Percentiles rank a stretch among this genome's conserved stretches.
These are phyloP conservation scores for Jaltomata sinuosa DNA, from an alignment of 257 asterid genomes.

Conservation along the genomic window DNA sequence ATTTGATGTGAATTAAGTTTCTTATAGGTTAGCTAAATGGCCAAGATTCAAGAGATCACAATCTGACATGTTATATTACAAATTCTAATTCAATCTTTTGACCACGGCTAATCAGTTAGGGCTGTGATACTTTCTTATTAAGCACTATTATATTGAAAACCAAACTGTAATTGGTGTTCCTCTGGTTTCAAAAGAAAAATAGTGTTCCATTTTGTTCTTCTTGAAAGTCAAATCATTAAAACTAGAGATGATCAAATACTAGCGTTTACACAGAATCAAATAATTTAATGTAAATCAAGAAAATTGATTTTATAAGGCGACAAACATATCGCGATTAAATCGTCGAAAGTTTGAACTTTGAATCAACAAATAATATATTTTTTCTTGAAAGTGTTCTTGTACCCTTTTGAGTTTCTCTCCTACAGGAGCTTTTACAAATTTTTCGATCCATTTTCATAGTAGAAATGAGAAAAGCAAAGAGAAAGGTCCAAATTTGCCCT, in stretches of 20 bases:
- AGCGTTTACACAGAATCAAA: not conserved
- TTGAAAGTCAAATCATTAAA: not conserved
- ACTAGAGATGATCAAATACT: not conserved
- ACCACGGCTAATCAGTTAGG: not conserved
- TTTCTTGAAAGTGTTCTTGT: not conserved
- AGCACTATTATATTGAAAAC: not conserved
- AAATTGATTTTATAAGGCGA: not conserved
- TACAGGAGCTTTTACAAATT: not conserved
- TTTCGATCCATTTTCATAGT: not conserved
- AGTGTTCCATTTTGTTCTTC: not conserved
- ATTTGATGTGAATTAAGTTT: not conserved
- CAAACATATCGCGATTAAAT: not conserved
- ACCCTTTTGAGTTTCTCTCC: not conserved
- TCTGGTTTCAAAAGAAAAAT: not conserved
- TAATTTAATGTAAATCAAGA: not conserved
- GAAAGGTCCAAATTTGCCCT: not conserved
- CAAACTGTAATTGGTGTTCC: not conserved
- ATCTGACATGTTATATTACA: not conserved
- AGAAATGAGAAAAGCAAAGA: no score
- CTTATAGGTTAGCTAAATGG: not conserved
- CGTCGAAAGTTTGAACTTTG: not conserved
- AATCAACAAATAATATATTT: not conserved
- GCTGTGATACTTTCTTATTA: not conserved
- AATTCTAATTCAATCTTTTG: not conserved
- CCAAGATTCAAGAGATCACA: not conserved